Evolutionary conservation across 768 basidiomycete genomes (phyloP), one percentile per base, ranked within the genome.

Genomic region (Sistotremastrum niveocremeum): DNA sequence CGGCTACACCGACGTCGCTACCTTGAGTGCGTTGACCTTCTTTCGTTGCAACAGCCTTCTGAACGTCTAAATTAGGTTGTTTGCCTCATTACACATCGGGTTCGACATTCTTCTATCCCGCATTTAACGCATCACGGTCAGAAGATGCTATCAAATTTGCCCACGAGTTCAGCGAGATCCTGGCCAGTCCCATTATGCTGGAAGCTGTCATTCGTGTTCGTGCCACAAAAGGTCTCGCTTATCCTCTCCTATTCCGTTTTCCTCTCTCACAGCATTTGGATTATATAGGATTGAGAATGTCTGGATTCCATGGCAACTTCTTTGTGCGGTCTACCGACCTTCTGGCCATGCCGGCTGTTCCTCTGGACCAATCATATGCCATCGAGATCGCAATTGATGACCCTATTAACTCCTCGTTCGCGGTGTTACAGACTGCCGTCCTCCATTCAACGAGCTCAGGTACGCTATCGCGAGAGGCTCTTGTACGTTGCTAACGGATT

Each of bases 91-190:
- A 99, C 62, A 99, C 95, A 7, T 88, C 91, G 46, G 95, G 95
- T 37, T 90, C 97, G 62, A 95, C 93, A 0, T 98, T 89, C 68
- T 93, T 93, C 60, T 99, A 98, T 62, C 95, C 94, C 37, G 90
- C 90, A 3, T 99, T 99, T 73, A 98, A 93, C 57, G 95, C 95
- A 7, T 76, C 78, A 2, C 76, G 90, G 38, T 76, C 88, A 3
- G 95, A 99, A 61, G 95, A 99, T 58, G 95, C 95, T 3, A 72
- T 95, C 65, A 98, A 98, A 65, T 98, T 99, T 57, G 93, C 94
- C 1, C 91, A 94, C 52, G 95, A 98, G 59, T 93, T 98, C 56
- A 90, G 91, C 20, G 80, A 86, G 55, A 85, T 95, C 4, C 61
- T 99, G 46, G 85, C 91, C 7, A 87, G 82, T 72, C 88, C 91